Percentiles rank a stretch among this genome's conserved stretches.
phyloP scores from a whole-genome alignment of 495 filamentous ascomycete genomes.

The Penicillium samsonianum region DNA sequence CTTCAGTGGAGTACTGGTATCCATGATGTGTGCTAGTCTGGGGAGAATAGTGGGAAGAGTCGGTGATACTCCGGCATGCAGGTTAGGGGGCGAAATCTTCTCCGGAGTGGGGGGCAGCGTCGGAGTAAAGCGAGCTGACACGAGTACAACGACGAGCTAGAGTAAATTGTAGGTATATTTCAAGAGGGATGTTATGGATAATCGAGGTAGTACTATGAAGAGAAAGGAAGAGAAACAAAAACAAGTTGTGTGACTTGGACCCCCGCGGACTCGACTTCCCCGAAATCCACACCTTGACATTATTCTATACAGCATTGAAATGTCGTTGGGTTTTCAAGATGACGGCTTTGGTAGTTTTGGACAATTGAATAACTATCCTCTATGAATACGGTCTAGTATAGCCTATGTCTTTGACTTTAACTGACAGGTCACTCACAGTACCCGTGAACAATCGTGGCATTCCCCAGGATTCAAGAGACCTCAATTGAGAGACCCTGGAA shows the following conservation, averaged over 20 bases:
- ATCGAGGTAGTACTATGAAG: neutral
- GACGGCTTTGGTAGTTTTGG: neutral
- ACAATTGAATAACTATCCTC: neutral
- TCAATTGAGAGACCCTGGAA: neutral
- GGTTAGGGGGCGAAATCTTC: conserved; percentile 22
- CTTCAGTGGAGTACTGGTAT: conserved; percentile 38
- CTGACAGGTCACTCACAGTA: neutral
- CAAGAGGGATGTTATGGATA: neutral
- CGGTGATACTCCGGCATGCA: conserved; percentile 40
- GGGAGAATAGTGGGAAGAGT: conserved; percentile 7
- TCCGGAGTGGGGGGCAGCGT: conserved; percentile 15
- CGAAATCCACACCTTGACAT: neutral
- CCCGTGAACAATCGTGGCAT: neutral
- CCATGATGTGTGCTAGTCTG: conserved; percentile 38
- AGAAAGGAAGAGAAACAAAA: neutral
- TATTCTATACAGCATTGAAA: neutral
- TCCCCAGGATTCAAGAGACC: neutral
- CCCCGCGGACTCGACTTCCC: conserved; percentile 12
- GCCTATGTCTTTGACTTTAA: neutral
- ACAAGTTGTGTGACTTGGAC: conserved; percentile 2
- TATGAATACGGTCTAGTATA: neutral
- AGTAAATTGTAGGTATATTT: neutral
- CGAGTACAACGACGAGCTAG: neutral
- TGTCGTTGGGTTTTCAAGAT: neutral
- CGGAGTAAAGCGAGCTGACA: neutral